Percentiles rank a stretch among this genome's conserved stretches.
Conservation (phyloP, 176 grass and related monocot species). For the Oryza australiensis region DNA sequence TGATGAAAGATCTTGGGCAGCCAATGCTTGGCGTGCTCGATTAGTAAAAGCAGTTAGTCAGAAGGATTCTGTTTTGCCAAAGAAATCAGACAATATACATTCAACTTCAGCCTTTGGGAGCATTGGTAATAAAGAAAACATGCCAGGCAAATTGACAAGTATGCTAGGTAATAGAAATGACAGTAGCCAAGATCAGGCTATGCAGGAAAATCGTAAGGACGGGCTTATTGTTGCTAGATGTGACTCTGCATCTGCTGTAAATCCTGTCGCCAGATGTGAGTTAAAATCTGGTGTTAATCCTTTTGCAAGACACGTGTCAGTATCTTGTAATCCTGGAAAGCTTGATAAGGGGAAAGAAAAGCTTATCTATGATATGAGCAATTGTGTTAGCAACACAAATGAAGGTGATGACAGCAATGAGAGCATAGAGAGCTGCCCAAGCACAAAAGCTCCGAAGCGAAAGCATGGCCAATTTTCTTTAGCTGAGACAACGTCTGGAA, state of each 20-base stretch:
- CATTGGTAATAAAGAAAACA: conserved; percentile 22
- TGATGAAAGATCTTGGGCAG: conserved; percentile 41
- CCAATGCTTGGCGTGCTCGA: conserved; percentile 54
- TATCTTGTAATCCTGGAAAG: conserved; percentile 32
- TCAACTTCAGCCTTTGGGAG: conserved; percentile 23
- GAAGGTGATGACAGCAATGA: conserved; percentile 73
- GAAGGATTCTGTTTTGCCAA: conserved; percentile 31
- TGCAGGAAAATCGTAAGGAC: conserved; percentile 29
- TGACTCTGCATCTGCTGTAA: conserved; percentile 26
- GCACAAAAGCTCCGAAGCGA: conserved; percentile 55
- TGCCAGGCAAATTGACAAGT: conserved; percentile 25
- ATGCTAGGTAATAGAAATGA: conserved; percentile 27
- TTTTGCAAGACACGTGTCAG: conserved; percentile 15
- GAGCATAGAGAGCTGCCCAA: conserved; percentile 73
- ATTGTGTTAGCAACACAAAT: conserved; percentile 43
- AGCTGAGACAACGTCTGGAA: conserved; percentile 32
- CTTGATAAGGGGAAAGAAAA: conserved; percentile 84
- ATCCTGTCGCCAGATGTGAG: conserved; percentile 27
- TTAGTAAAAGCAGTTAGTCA: conserved; percentile 43
- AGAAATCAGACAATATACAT: conserved; percentile 23
- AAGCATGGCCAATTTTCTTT: conserved; percentile 44
- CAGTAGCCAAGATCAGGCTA: conserved; percentile 28
- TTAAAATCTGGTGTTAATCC: conserved; percentile 23
- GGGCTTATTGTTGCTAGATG: conserved; percentile 24
- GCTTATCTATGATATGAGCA: conserved; percentile 42